Evolutionary conservation across 2,329 filamentous ascomycete genomes (phyloP), one percentile per base, ranked within the genome.

Genomic region (Neocatenulostroma microsporum): DNA sequence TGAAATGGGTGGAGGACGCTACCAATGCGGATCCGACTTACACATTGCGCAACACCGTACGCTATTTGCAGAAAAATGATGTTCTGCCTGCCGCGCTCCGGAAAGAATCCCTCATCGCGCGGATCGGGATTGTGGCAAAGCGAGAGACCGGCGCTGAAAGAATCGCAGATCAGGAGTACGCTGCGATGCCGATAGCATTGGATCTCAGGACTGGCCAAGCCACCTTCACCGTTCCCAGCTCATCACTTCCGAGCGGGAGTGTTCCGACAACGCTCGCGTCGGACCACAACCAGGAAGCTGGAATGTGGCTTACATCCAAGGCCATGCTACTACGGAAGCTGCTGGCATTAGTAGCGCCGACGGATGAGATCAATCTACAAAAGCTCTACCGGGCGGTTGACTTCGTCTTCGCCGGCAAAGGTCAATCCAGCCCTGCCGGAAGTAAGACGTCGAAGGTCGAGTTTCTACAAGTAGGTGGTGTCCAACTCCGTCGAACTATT

Each of bases 1-100:
- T 93, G 8, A 62, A 66, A 1, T 96, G 85, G 82, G 84, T 86
- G 45, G 84, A 91, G 56, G 91, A 98, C 56, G 64, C 69, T 27
- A 95, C 88, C 2, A 98, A 98, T 54, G 60, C 68, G 12, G 82
- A 95, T 51, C 72, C 69, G 7, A 86, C 80, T 0, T 63, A 93
- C 40, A 94, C 91, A 0, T 62, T 72, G 29, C 76, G 91, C 24
- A 98, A 98, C 53, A 79, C 89, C 0, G 68, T 95, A 24, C 76
- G 89, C 21, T 66, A 82, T 56, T 58, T 94, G 28, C 69, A 75
- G 14, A 62, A 67, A 18, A 61, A 71, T 3, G 62, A 79, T 40
- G 53, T 58, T 3, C 63, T 96, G 3, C 89, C 91, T 0, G 58
- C 57, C 8, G 85, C 87, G 0, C 62, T 96, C 2, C 75, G 75